A percentile compares a stretch with the other conserved stretches of the same genome.
Conservation (phyloP, 1,139 yeast species). For the Candida sp. region DNA sequence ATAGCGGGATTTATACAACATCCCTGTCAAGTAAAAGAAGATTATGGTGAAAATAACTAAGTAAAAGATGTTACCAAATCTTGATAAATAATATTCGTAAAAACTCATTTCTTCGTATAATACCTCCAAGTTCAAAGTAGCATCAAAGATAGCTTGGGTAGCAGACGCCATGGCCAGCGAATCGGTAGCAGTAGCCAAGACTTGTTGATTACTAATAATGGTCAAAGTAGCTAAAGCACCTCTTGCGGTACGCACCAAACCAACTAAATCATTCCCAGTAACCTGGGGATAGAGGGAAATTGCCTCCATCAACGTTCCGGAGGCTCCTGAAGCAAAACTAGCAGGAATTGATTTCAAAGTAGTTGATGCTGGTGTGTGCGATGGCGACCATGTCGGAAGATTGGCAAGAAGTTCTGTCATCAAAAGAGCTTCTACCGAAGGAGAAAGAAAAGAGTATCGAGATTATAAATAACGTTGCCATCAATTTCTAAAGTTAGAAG, state of each 20-base stretch:
- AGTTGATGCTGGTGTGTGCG: slow-evolving; percentile 16
- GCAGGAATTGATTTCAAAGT: slow-evolving; percentile 13
- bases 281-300: neutral
- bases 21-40: slow-evolving; percentile 16
- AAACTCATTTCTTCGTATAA: slow-evolving; percentile 25
- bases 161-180: slow-evolving; percentile 22
- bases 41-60: slow-evolving; percentile 21
- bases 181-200: slow-evolving; percentile 38
- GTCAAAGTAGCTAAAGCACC: slow-evolving; percentile 39
- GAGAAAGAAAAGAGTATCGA: neutral
- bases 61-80: slow-evolving; percentile 30
- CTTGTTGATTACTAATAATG: slow-evolving; percentile 29
- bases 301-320: slow-evolving; percentile 1
- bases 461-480: no score
- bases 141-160: slow-evolving; percentile 25
- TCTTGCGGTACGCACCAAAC: slow-evolving; percentile 21
- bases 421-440: neutral
- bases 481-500: no score
- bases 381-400: slow-evolving; percentile 18
- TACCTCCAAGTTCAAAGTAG: slow-evolving; percentile 28
- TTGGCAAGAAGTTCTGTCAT: neutral
- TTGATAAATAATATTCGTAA: slow-evolving; percentile 18
- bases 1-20: slow-evolving; percentile 21
- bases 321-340: slow-evolving; percentile 13
- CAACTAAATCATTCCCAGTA: neutral